phyloP scores from a whole-genome alignment of 352 stramenopile species.

The Elongisporangium undulatum region DNA sequence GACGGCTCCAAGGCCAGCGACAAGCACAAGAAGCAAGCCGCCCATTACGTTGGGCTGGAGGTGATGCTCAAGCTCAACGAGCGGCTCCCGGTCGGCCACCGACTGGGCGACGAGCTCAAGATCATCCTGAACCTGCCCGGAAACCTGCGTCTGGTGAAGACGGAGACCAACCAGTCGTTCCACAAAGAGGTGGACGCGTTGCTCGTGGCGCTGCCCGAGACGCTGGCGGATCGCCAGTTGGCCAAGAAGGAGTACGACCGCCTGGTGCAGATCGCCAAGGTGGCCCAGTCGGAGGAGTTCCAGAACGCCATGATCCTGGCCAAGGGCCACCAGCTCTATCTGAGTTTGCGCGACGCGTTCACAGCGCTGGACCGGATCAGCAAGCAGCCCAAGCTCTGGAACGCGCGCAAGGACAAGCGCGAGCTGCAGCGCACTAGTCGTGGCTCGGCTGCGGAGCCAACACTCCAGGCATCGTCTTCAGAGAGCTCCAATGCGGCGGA shows the following conservation, averaged over 20 bases:
- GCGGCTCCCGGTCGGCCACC: constrained; percentile 23
- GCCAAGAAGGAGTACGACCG: constrained; percentile 25
- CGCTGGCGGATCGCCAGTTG: constrained; percentile 10
- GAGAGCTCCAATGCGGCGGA: not conserved
- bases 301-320: constrained; percentile 32
- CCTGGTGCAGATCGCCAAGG: constrained; percentile 39
- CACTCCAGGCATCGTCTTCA: not conserved
- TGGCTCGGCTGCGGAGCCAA: not conserved
- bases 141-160: constrained; percentile 36
- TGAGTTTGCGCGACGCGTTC: constrained; percentile 28
- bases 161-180: constrained; percentile 30
- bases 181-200: constrained; percentile 42
- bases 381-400: constrained; percentile 22
- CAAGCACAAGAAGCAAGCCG: constrained; percentile 33
- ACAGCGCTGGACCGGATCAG: constrained; percentile 16
- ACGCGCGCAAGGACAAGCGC: constrained; percentile 22
- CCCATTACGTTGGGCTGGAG: constrained; percentile 41
- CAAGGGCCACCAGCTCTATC: constrained; percentile 32
- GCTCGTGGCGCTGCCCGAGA: constrained; percentile 19
- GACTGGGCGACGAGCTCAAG: constrained; percentile 35
- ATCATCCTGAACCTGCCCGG: constrained; percentile 36
- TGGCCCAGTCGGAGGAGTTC: constrained; percentile 28
- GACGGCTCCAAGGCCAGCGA: constrained; percentile 25
- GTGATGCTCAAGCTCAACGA: constrained; percentile 45
- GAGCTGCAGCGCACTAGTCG: constrained; percentile 8